phyloP scores from a whole-genome alignment of 805 yeast genomes.

The Cyberlindnera amylophila region DNA sequence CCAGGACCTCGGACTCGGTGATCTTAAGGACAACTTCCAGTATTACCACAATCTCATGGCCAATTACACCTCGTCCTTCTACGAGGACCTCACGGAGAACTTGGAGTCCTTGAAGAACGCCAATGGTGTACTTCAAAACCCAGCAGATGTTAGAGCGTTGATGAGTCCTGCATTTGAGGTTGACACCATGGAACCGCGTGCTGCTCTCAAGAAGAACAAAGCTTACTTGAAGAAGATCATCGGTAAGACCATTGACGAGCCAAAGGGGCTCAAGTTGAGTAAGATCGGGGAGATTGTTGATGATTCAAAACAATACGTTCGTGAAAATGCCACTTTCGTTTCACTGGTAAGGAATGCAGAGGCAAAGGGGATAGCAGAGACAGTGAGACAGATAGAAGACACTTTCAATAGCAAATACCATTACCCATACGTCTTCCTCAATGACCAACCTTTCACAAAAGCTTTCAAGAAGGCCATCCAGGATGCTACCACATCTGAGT shows the following conservation, averaged over 20 bases:
- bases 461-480: conserved; percentile 46
- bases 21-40: conserved; percentile 10
- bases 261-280: conserved; percentile 19
- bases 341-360: conserved; percentile 73
- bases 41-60: conserved; percentile 22
- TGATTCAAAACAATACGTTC: conserved; percentile 12
- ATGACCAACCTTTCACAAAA: conserved; percentile 63
- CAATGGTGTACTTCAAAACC: background rate
- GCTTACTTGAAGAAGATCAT: conserved; percentile 8
- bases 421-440: conserved; percentile 79
- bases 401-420: conserved; percentile 65
- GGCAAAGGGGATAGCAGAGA: conserved; percentile 39
- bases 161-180: conserved; percentile 22
- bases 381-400: conserved; percentile 60
- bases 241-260: conserved; percentile 25
- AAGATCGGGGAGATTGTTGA: conserved; percentile 13
- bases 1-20: conserved; percentile 6
- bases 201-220: conserved; percentile 16
- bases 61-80: conserved; percentile 21
- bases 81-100: conserved; percentile 9
- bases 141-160: conserved; percentile 11
- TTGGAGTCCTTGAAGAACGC: conserved; percentile 1
- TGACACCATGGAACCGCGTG: conserved; percentile 7
- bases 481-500: conserved; percentile 37
- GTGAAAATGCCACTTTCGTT: conserved; percentile 73